Base-by-base conservation (phyloP, 2,329 filamentous ascomycete genomes). In the Botryotinia convoluta region DNA sequence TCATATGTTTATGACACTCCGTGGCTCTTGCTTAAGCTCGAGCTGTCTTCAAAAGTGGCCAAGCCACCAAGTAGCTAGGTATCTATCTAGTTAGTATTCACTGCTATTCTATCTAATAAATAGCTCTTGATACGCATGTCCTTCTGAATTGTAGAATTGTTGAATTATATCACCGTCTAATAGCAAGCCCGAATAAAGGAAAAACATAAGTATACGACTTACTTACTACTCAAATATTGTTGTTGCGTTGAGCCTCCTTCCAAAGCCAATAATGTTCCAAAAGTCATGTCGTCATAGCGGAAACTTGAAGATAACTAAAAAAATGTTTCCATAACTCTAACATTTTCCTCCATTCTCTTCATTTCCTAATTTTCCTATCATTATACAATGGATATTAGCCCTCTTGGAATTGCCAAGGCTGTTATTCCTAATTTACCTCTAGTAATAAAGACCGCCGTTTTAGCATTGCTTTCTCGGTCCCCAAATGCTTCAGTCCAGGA, bases 401-500 rank as follows among this genome's bases (percentile, higher is more conserved):
- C 79, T 3, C 35, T 78, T 16, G 75, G 76, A 29, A 61, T 79
- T 26, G 64, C 79, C 39, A 79, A 77, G 63, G 76, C 77, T 0
- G 63, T 80, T 9, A 51, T 90, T 39, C 86, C 88, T 16, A 85
- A 87, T 76, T 78, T 93, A 3, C 91, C 92, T 0, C 83, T 90
- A 16, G 84, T 93, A 14, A 79, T 88, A n/a, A 89, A 89, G 75
- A 87, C 90, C 1, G 85, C 89, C 3, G 75, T 93, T 20, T 83
- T 87, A 65, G 92, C 94, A 78, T 79, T 90, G 3, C 84, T 97
- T 12, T 87, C 87, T 42, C 82, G 92, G 59, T 94, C 94, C 0
- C 86, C 91, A 48, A 90, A 90, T 12, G 89, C 91, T 7, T 88
- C 89, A 64, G 93, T 96, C 84, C 91, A 95, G 83, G 92, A 97